phyloP scores from a whole-genome alignment of 768 basidiomycete species.

The Auriscalpium vulgare region DNA sequence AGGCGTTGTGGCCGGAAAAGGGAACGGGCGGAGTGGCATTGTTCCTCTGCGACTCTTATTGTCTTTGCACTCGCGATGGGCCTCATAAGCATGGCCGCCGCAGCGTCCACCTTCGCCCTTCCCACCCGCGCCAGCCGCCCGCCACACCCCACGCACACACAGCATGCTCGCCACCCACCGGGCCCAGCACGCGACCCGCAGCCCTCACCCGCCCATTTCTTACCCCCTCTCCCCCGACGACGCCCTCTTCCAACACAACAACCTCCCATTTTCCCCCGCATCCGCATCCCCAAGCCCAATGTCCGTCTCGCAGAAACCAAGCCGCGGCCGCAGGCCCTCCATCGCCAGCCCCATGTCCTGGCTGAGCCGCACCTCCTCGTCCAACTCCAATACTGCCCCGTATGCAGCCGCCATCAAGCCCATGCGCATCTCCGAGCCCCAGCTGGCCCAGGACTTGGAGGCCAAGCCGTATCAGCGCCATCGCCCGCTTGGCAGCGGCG shows the following conservation, averaged over 20 bases:
- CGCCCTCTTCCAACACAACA: slow-evolving; percentile 3
- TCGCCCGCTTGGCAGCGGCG: slow-evolving; percentile 59
- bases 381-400: slow-evolving; percentile 19
- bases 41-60: neutral
- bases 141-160: neutral
- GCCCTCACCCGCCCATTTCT: slow-evolving; percentile 3
- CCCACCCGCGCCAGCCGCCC: no score
- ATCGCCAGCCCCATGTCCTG: slow-evolving; percentile 35
- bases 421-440: slow-evolving; percentile 37
- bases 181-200: neutral
- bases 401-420: slow-evolving; percentile 29
- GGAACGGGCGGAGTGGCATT: neutral
- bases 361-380: slow-evolving; percentile 32
- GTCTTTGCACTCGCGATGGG: neutral
- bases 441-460: slow-evolving; percentile 25
- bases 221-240: slow-evolving; percentile 8
- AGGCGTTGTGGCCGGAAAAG: neutral
- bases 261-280: slow-evolving; percentile 1
- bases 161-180: slow-evolving; percentile 9
- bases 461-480: slow-evolving; percentile 27
- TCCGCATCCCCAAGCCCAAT: no score
- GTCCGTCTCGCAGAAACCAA: slow-evolving; percentile 15
- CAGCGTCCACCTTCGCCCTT: neutral
- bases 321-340: slow-evolving; percentile 27
- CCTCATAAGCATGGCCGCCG: slow-evolving; percentile 19